Base-by-base conservation (phyloP, 352 stramenopile genomes). In the Peronospora tabacina region DNA sequence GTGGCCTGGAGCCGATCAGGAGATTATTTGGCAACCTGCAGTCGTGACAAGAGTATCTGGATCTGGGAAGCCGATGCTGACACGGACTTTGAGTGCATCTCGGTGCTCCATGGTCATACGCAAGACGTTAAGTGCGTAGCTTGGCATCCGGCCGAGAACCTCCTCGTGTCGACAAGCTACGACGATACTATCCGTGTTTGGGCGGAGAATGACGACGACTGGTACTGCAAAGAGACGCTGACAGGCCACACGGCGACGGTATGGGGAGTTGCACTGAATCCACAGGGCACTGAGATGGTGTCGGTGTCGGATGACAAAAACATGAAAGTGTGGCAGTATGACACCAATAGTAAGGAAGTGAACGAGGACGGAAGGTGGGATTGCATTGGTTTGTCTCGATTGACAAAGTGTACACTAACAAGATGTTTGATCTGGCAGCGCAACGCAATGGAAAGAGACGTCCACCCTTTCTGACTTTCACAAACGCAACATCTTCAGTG, bases 31-130 rank as follows among this genome's bases (percentile, higher is more conserved):
- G 96, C 96, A n/a, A 98, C 90, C 7, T 98, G 95, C 68, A 96
- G 94, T 38, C 78, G 96, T n/a, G 96, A 99, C 72, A 99, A 99
- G 68, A 97, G 84, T 57, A 85, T 99, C 40, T 99, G 96, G 96
- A 92, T 99, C 61, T 99, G 95, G 95, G 95, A 98, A 61, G 95
- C 75, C 20, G 85, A 95, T 12, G 73, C 86, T 1, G 90, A 96
- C 39, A 94, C 85, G 34, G 94, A 98, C 56, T 98, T 98, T 68
- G 96, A 99, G 77, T 98, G 95, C 68, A 74, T 98, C 22, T 94
- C 90, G 8, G 95, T 99, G 34, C 72, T 98, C 12, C 88, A 97
- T 55, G 94, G 89, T 22, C 96, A 99, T 70, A 87, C 87, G 46
- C 92, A 96, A 52, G 95, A 99, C 70, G 90, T 98, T 41, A 99